A percentile compares a stretch with the other conserved stretches of the same genome.
These are phyloP conservation scores for Cyclocybe aegerita DNA, from an alignment of 768 basidiomycete species.

Conservation along the genomic window DNA sequence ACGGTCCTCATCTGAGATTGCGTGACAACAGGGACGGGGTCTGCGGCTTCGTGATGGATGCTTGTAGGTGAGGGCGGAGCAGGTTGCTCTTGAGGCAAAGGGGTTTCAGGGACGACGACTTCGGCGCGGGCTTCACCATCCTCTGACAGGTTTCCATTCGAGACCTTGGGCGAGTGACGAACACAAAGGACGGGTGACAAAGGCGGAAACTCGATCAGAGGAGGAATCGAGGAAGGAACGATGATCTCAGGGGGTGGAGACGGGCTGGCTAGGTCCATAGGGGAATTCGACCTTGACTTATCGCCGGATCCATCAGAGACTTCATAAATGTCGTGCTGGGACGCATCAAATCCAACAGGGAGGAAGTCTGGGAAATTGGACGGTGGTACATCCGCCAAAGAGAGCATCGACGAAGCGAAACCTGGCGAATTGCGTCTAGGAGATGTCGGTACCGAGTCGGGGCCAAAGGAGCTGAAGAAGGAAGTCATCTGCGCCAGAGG, in stretches of 20 bases:
- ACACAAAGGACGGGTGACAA: no score
- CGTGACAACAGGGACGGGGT: no score
- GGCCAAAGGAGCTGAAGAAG: conserved; percentile 9
- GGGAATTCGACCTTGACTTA: no score
- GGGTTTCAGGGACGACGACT: no score
- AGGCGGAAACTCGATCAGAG: not conserved
- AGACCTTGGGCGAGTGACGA: no score
- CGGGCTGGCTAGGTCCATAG: conserved; percentile 38
- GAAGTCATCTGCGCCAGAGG: conserved; percentile 12
- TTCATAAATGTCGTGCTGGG: conserved; percentile 12
- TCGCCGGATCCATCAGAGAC: not conserved
- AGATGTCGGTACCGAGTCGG: conserved; percentile 1
- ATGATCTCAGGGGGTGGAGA: conserved; percentile 16
- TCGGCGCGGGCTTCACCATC: no score
- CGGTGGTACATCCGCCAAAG: not conserved
- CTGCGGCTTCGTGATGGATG: no score
- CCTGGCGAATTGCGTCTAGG: not conserved
- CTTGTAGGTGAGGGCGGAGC: no score
- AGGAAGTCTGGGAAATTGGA: not conserved
- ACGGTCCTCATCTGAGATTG: no score
- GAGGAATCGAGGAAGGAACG: conserved; percentile 11
- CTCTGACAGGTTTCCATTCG: no score
- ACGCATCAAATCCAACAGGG: conserved; percentile 8
- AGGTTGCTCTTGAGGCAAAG: no score
- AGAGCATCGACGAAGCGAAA: not conserved